These are phyloP conservation scores for Trifolium subterraneum DNA, from an alignment of 306 rosid species.

Conservation along the genomic window DNA sequence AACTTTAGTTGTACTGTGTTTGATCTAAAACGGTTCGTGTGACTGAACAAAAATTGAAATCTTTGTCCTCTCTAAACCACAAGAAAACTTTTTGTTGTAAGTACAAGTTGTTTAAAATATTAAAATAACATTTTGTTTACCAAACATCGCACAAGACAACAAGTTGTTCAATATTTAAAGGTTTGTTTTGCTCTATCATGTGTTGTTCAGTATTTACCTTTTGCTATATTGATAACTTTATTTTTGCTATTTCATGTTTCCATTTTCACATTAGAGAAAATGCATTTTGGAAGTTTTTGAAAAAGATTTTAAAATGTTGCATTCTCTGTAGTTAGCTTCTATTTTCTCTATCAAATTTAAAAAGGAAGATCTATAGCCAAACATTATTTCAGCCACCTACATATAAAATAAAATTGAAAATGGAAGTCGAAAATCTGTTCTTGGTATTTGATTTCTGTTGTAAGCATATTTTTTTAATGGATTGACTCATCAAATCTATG, in stretches of 20 bases:
- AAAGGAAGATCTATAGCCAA: background rate
- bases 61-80: too few relatives aligned
- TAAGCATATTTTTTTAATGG: background rate
- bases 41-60: too few relatives aligned
- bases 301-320: background rate
- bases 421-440: too few relatives aligned
- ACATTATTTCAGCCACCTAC: background rate
- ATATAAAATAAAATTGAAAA: too few relatives aligned
- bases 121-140: too few relatives aligned
- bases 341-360: background rate
- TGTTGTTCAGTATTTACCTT: background rate
- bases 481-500: slow-evolving; percentile 14
- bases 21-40: too few relatives aligned
- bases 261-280: background rate
- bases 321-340: background rate
- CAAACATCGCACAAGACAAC: too few relatives aligned
- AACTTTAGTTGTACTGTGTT: too few relatives aligned
- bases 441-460: slow-evolving; percentile 2
- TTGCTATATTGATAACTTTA: background rate
- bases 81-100: too few relatives aligned
- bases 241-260: background rate
- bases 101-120: too few relatives aligned
- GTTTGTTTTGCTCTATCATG: too few relatives aligned
- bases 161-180: too few relatives aligned
- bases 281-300: background rate